Evolutionary conservation across 2,329 filamentous ascomycete genomes (phyloP), one percentile per base, ranked within the genome.

Genomic region (Diplodia sapinea): DNA sequence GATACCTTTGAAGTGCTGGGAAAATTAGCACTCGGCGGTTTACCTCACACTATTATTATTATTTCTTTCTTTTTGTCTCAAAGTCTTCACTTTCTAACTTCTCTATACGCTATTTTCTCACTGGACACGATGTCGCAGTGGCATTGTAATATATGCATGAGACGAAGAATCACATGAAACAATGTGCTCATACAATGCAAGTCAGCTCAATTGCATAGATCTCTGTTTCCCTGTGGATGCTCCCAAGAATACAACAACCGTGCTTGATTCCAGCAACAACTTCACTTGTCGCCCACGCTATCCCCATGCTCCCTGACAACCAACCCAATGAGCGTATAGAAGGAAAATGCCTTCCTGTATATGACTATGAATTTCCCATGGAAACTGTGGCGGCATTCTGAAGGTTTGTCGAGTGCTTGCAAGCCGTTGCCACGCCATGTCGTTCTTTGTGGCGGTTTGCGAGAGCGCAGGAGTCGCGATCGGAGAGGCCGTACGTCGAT

Each of bases 11-110:
- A 36, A 20, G 23, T 56, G 31, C 36, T 33, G 17, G 33, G 40
- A 56, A 38, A 23, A n/a, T 56, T 38, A 54, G 54, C 54, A 55
- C 56, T 59, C 26, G 56, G 29, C 56, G 56, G 26, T 59, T 31
- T n/a, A 59, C 26, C 38, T 31, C 43, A 17, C 31, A n/a, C n/a
- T 36, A 9, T 59, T 12, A 12, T 29, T 43, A 40, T 57, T 13
- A 3, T 26, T 40, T 26, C 1, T 36, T 36, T 17, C 47, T 29
- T 47, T 43, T 57, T 15, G 12, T 40, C 38, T 43, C 20, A n/a
- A 29, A 12, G 33, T 38, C 33, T 38, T 56, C 29, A 7, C n/a
- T 20, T 36, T 33, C 8, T 6, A 12, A 31, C 51, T 29, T 31
- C 33, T 38, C 7, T 13, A n/a, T 38, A 33, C 31, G 17, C 31